Evolutionary conservation across 768 basidiomycete species (phyloP).

Genomic region (Fomitopsis pulvina): DNA sequence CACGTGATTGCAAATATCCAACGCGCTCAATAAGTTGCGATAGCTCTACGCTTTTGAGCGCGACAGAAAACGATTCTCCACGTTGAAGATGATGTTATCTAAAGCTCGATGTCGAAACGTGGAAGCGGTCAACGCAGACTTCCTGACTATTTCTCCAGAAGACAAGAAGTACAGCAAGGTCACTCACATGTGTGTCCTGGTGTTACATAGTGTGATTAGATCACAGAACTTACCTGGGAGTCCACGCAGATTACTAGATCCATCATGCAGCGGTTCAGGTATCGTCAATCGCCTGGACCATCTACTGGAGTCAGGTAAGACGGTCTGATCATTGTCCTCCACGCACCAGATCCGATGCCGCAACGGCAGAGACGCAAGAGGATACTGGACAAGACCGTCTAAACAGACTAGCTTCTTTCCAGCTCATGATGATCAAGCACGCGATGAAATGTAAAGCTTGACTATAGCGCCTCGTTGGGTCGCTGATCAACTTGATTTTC

Average conservation of each 20-base stretch:
- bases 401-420: conserved; percentile 80
- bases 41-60: conserved; percentile 87
- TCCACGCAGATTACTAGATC: conserved; percentile 71
- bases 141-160: conserved; percentile 68
- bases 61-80: conserved; percentile 74
- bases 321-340: neutral
- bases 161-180: conserved; percentile 56
- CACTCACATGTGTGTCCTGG: conserved; percentile 86
- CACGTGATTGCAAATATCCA: neutral
- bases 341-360: neutral
- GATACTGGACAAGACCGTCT: conserved; percentile 62
- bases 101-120: conserved; percentile 82
- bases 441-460: conserved; percentile 81
- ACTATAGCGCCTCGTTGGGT: neutral
- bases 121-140: conserved; percentile 70
- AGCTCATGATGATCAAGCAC: conserved; percentile 85
- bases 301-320: conserved; percentile 65
- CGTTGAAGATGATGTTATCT: conserved; percentile 79
- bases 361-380: conserved; percentile 46
- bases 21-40: neutral
- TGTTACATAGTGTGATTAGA: too few relatives aligned
- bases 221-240: neutral
- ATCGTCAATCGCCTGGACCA: conserved; percentile 88
- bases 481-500: neutral
- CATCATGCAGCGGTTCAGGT: conserved; percentile 93